Percentiles rank a stretch among this genome's conserved stretches.
These are phyloP conservation scores for Crepidotus variabilis DNA, from an alignment of 768 basidiomycete species.

Conservation along the genomic window DNA sequence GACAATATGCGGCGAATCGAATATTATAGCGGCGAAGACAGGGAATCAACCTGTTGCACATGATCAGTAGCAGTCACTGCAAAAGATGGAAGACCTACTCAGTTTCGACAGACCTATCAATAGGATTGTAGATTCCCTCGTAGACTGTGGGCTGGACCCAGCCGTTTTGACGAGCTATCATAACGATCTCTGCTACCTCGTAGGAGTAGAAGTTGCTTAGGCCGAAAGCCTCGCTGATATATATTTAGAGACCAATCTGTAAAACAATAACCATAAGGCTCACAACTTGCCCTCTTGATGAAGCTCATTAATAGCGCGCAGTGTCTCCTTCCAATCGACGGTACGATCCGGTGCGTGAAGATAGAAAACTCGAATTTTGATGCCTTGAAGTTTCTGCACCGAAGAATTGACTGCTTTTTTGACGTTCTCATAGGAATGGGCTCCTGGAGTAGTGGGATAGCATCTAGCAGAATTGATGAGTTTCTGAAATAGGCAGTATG, in stretches of 20 bases:
- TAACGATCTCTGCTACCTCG: constrained; percentile 61
- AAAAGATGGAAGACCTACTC: constrained; percentile 13
- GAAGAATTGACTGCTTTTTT: not conserved
- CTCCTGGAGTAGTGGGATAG: not conserved
- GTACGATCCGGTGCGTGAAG: constrained; percentile 59
- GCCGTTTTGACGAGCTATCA: constrained; percentile 50
- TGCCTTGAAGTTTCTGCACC: not conserved
- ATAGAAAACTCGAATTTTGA: constrained; percentile 23
- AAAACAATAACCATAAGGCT: constrained; percentile 15
- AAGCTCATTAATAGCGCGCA: constrained; percentile 49
- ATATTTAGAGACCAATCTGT: not conserved
- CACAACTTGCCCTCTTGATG: constrained; percentile 56
- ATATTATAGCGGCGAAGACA: not conserved
- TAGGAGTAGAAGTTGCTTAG: constrained; percentile 18
- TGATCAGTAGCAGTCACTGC: not conserved
- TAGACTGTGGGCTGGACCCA: constrained; percentile 55
- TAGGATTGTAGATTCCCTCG: constrained; percentile 42
- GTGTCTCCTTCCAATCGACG: constrained; percentile 53
- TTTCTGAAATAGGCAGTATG: not conserved
- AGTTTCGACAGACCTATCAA: constrained; percentile 36
- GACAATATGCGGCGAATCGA: not conserved
- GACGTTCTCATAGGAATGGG: not conserved
- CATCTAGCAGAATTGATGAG: not conserved
- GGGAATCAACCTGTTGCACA: not conserved
- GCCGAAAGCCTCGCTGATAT: not conserved